Conservation (phyloP, 306 rosid genomes). For the Malus orientalis region DNA sequence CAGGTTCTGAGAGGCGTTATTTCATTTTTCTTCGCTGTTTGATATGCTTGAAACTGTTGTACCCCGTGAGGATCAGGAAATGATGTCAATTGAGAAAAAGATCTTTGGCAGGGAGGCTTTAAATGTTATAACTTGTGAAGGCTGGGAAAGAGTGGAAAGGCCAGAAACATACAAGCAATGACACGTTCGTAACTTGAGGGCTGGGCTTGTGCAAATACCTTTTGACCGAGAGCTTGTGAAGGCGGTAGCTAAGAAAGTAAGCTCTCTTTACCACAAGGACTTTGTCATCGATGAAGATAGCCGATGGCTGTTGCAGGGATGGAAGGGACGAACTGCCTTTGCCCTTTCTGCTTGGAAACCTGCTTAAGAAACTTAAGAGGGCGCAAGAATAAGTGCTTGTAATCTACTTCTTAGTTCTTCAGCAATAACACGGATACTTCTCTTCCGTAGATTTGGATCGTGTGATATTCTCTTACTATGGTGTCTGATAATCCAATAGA, state of each 20-base stretch:
- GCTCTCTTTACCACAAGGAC: constrained; percentile 60
- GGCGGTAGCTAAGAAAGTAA: constrained; percentile 49
- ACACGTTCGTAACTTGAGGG: constrained; percentile 76
- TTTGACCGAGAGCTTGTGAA: constrained; percentile 30
- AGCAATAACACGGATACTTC: not conserved
- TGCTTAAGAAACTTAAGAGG: constrained; percentile 10
- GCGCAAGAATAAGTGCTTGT: not conserved
- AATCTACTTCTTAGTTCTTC: not conserved
- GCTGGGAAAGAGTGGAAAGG: constrained; percentile 89
- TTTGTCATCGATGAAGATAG: constrained; percentile 82
- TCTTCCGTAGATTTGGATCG: not conserved
- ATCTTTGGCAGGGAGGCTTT: constrained; percentile 84
- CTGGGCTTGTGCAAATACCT: constrained; percentile 61
- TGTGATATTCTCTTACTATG: not conserved
- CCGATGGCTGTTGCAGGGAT: constrained; percentile 85
- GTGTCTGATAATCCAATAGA: not conserved
- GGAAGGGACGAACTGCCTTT: constrained; percentile 83
- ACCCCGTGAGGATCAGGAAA: constrained; percentile 73
- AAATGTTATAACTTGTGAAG: constrained; percentile 94
- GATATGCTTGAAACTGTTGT: constrained; percentile 94
- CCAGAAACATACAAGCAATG: constrained; percentile 96
- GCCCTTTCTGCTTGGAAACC: constrained; percentile 88
- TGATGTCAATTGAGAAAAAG: constrained; percentile 85
- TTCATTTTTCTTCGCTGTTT: constrained; percentile 82
- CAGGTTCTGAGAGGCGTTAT: constrained; percentile 82